Evolutionary conservation across 305 asterid species (phyloP).

Genomic region (Fraxinus ornus): DNA sequence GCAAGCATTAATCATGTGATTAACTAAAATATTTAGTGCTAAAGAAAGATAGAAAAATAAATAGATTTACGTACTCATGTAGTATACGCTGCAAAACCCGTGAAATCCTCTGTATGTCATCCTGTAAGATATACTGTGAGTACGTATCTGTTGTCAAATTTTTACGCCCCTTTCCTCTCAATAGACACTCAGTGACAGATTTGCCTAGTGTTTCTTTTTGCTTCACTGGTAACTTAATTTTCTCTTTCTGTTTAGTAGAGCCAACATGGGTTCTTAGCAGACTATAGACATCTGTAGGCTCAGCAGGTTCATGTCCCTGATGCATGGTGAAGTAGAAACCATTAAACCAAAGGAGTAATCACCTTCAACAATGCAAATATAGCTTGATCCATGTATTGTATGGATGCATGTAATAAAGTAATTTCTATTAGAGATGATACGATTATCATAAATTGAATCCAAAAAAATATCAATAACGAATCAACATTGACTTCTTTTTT

Average conservation of each 20-base stretch:
- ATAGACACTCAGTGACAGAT: conserved; percentile 37
- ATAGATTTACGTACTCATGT: conserved; percentile 51
- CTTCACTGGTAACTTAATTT: conserved; percentile 29
- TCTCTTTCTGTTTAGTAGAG: conserved; percentile 29
- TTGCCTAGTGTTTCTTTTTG: conserved; percentile 28
- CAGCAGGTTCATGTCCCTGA: conserved; percentile 65
- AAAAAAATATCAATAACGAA: not conserved
- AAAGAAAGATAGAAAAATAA: too few relatives aligned
- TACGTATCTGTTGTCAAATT: conserved; percentile 30
- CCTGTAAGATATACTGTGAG: conserved; percentile 33
- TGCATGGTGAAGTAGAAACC: conserved; percentile 23
- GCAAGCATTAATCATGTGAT: not conserved
- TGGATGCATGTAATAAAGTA: too few relatives aligned
- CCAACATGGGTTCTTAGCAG: conserved; percentile 37
- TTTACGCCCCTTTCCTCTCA: conserved; percentile 28
- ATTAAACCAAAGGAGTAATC: not conserved
- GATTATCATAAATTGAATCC: conserved; percentile 7
- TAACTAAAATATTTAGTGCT: too few relatives aligned
- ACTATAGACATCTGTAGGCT: conserved; percentile 49
- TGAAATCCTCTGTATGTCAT: conserved; percentile 48
- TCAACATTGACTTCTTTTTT: not conserved
- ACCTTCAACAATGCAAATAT: conserved; percentile 7
- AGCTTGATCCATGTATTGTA: too few relatives aligned
- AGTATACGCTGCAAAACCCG: conserved; percentile 56
- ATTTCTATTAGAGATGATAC: not conserved